These are phyloP conservation scores for Citrus maxima DNA, from an alignment of 345 rosid species.

Conservation along the genomic window DNA sequence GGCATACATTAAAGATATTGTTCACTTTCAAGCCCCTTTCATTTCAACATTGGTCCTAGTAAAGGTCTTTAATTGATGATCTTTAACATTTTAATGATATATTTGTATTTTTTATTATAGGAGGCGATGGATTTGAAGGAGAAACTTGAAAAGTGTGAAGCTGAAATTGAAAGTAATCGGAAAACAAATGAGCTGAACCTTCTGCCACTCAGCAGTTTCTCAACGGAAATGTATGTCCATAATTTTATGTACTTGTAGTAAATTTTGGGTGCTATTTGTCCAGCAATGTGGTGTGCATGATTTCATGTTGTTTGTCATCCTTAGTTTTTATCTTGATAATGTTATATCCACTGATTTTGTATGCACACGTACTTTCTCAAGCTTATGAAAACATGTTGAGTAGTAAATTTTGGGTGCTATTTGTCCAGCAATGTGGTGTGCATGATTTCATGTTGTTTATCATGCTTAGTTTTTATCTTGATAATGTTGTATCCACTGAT, in stretches of 20 bases:
- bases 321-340: not conserved
- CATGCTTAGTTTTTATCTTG: not conserved
- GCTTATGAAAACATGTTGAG: not conserved
- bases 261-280: not conserved
- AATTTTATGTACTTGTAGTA: not conserved
- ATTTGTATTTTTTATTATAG: constrained; percentile 34
- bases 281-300: not conserved
- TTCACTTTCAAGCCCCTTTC: too few species aligned
- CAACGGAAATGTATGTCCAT: constrained; percentile 46
- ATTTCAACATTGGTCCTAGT: not conserved
- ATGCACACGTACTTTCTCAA: not conserved
- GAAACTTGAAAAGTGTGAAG: constrained; percentile 72
- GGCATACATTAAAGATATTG: too few species aligned
- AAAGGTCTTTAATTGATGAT: not conserved
- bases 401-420: not conserved
- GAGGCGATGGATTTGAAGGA: constrained; percentile 62
- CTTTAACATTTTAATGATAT: not conserved
- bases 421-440: not conserved
- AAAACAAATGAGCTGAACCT: constrained; percentile 66
- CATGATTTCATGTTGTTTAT: not conserved
- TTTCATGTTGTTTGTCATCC: not conserved
- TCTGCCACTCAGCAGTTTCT: constrained; percentile 65
- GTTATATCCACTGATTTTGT: not conserved
- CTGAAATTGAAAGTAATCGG: constrained; percentile 67
- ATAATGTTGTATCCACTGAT: not conserved